Base-by-base conservation (phyloP, 225 moss, liverwort and hornwort genomes). In the Physcomitrium patens region DNA sequence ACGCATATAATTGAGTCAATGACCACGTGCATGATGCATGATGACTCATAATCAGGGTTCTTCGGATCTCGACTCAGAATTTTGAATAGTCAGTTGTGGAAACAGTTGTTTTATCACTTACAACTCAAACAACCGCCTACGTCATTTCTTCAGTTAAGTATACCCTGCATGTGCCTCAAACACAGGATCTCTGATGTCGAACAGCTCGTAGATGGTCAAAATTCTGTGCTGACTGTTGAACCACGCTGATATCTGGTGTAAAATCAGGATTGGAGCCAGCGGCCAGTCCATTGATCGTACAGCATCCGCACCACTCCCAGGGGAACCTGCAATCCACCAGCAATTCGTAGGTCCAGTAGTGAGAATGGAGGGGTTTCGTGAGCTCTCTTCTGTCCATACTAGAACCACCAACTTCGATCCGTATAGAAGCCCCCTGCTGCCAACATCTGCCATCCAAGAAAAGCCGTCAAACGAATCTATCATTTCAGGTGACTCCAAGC, bases 381-480 rank as follows among this genome's bases (percentile, higher is more conserved):
- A 88, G 82, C 85, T 83, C 75, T 85, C 88, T 37, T 37, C 31
- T 77, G 82, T 85, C 78, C 82, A 85, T 82, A 76, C 83, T 73
- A 81, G 63, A 45, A 70, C 11, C 22, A 51, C 52, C 69, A 77
- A 55, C 44, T 48, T 24, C 19, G 74, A 80, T 24, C 49, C 20
- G 5, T 45, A 31, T 42, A 50, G 23, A 47, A 78, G 3, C 58
- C 10, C 48, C 47, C 57, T 57, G 20, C 50, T 73, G 12, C 49
- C 47, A 27, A n/a, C 55, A 26, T 43, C 23, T 13, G 54, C 65
- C 10, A 14, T 15, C n/a, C 70, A 44, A 2, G 62, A 17, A 0
- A 65, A 57, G 0, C 75, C 20, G 1, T 82, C 68, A 7, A 71
- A 65, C 31, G 31, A 37, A 37, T 46, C 3, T 0, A 37, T 4